phyloP scores from a whole-genome alignment of 148 eudicot genomes.

The Drosera capensis region DNA sequence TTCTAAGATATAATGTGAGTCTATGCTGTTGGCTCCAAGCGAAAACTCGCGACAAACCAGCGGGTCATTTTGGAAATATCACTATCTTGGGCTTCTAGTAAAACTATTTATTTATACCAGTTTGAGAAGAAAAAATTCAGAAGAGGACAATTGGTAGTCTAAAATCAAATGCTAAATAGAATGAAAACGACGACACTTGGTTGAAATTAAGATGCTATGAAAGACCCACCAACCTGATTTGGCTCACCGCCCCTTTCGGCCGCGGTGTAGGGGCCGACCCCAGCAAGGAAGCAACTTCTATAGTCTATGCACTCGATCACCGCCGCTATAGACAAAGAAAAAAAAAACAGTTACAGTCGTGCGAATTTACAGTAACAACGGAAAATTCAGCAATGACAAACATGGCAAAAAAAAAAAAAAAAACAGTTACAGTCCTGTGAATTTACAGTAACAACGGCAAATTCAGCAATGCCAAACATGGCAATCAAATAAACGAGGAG shows the following conservation, averaged over 20 bases:
- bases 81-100: background rate
- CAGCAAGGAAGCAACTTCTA: slow-evolving; percentile 2
- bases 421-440: background rate
- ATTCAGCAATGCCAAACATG: background rate
- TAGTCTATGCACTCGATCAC: background rate
- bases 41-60: background rate
- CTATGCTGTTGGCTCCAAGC: background rate
- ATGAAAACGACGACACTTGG: too few species aligned
- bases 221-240: slow-evolving; percentile 5
- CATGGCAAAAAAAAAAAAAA: background rate
- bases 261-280: slow-evolving; percentile 20
- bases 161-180: background rate
- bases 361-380: background rate
- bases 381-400: background rate
- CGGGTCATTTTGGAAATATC: background rate
- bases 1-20: background rate
- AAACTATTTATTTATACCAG: background rate
- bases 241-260: slow-evolving; percentile 8
- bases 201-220: background rate
- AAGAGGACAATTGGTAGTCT: background rate
- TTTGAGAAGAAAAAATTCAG: background rate
- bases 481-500: background rate
- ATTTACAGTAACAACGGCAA: background rate
- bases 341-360: background rate
- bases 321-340: too few species aligned